These are phyloP conservation scores for Mortierella sp. DNA, from an alignment of 371 early-diverging fungal species.

Conservation along the genomic window DNA sequence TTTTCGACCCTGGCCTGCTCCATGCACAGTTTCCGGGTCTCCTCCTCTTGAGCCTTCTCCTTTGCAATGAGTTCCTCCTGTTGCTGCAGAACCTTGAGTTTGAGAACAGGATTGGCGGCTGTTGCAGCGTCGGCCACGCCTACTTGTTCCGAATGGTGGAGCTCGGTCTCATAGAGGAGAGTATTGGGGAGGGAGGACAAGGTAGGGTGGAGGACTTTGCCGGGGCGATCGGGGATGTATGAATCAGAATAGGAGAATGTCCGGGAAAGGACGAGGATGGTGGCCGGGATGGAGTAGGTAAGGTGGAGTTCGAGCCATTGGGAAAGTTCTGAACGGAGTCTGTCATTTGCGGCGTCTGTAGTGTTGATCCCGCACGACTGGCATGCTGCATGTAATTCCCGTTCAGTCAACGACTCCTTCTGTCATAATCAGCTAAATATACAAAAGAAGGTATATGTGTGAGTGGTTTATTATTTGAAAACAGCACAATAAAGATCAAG, in stretches of 20 bases:
- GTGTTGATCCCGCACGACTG: conserved; percentile 90
- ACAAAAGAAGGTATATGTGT: not conserved
- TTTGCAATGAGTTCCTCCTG: conserved; percentile 95
- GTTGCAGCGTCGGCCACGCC: conserved; percentile 87
- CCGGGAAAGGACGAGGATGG: conserved; percentile 89
- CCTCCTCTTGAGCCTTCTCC: conserved; percentile 80
- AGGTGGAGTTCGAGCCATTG: conserved; percentile 96
- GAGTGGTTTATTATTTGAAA: not conserved
- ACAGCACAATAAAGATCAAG: not conserved
- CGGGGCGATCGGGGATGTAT: conserved; percentile 59
- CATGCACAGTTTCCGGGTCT: conserved; percentile 60
- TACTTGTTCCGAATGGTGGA: conserved; percentile 83
- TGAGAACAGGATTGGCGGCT: conserved; percentile 49
- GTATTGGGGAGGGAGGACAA: conserved; percentile 90
- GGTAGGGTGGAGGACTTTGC: conserved; percentile 91
- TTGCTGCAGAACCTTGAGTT: conserved; percentile 90
- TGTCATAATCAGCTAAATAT: conserved; percentile 72
- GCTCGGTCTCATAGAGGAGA: conserved; percentile 87
- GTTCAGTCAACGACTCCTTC: conserved; percentile 90
- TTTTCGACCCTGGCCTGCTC: conserved; percentile 59
- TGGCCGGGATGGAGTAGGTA: conserved; percentile 91
- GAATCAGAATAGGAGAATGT: conserved; percentile 86
- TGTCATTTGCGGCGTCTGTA: conserved; percentile 83
- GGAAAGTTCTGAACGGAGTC: conserved; percentile 84
- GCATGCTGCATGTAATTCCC: conserved; percentile 89